Evolutionary conservation across 768 basidiomycete species (phyloP).

Genomic region (Mrakia blollopis): DNA sequence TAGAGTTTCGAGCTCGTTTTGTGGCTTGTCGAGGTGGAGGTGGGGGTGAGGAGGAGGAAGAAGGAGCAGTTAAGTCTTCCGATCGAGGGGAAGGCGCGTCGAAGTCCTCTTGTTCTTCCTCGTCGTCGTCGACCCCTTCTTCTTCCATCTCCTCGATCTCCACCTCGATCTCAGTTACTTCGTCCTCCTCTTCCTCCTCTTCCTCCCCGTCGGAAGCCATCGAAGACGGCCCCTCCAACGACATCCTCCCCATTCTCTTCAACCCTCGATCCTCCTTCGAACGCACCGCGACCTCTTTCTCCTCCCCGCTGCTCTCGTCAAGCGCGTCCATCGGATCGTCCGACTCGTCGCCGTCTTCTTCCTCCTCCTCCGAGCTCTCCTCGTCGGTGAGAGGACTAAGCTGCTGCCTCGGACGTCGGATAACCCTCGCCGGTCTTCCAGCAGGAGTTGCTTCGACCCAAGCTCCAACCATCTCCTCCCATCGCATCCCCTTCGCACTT

Average conservation of each 20-base stretch:
- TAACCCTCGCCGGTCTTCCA: neutral
- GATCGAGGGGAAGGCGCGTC: neutral
- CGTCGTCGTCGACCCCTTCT: neutral
- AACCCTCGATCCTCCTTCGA: neutral
- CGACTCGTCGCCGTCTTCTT: neutral
- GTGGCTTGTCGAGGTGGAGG: neutral
- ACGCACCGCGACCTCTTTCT: neutral
- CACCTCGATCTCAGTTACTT: neutral
- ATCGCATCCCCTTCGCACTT: conserved; percentile 15
- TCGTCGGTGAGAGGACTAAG: conserved; percentile 1
- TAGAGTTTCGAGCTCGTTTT: neutral
- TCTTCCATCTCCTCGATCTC: neutral
- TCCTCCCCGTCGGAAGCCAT: neutral
- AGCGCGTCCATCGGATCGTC: conserved; percentile 25
- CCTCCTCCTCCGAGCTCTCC: neutral
- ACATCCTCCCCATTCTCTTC: conserved; percentile 11
- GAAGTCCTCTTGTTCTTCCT: neutral
- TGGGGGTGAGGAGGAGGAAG: neutral
- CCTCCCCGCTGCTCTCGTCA: conserved; percentile 1
- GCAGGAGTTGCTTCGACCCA: conserved; percentile 24
- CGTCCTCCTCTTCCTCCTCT: neutral
- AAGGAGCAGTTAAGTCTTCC: neutral
- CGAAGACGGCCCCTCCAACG: neutral
- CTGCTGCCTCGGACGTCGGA: neutral
- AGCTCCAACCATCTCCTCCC: conserved; percentile 23